Percentiles rank a stretch among this genome's conserved stretches.
phyloP scores from a whole-genome alignment of 1,284 basidiomycete genomes.

The Irpex rosettiformis region DNA sequence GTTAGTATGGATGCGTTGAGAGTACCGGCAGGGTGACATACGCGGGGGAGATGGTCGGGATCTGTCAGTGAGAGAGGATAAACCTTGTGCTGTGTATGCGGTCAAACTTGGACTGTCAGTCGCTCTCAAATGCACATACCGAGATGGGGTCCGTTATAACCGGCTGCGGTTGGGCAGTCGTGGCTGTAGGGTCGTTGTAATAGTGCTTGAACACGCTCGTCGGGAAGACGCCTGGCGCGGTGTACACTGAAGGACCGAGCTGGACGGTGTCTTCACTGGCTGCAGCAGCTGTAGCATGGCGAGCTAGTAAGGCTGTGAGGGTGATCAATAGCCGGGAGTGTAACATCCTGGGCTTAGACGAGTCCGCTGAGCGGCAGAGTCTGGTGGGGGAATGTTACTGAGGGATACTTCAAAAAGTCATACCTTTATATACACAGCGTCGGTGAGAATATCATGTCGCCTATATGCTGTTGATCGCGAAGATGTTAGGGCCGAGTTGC shows the following conservation, averaged over 20 bases:
- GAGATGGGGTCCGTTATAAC: slow-evolving; percentile 63
- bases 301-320: background rate
- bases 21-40: slow-evolving; percentile 14
- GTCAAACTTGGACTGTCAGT: slow-evolving; percentile 4
- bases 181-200: slow-evolving; percentile 70
- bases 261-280: slow-evolving; percentile 5
- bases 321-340: background rate
- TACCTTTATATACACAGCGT: background rate
- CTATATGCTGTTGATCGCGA: background rate
- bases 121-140: slow-evolving; percentile 33
- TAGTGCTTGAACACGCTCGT: slow-evolving; percentile 60
- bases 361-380: background rate
- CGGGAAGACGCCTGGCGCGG: slow-evolving; percentile 62
- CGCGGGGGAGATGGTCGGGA: slow-evolving; percentile 52
- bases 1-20: background rate
- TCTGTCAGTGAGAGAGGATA: slow-evolving; percentile 59
- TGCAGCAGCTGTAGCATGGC: background rate
- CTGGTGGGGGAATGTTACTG: too few relatives aligned
- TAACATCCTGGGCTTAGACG: background rate
- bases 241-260: slow-evolving; percentile 45
- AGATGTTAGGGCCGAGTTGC: too few relatives aligned
- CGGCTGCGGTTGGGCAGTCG: slow-evolving; percentile 64
- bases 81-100: slow-evolving; percentile 38
- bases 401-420: background rate
- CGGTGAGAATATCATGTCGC: background rate